Evolutionary conservation across 176 grass and related monocot genomes (phyloP).

Genomic region (Dactylis glomerata): DNA sequence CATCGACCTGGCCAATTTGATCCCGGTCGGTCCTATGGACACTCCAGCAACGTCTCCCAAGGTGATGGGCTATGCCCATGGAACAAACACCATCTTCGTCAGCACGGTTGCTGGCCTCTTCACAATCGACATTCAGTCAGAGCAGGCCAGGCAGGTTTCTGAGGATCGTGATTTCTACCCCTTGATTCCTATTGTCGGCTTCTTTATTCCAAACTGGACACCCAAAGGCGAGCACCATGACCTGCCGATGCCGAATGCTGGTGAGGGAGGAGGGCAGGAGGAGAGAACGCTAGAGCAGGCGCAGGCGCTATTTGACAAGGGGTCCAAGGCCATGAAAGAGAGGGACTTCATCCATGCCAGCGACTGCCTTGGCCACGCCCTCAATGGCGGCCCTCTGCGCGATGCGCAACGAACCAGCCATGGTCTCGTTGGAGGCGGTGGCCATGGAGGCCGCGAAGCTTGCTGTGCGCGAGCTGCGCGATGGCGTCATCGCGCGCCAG

Average conservation of each 20-base stretch:
- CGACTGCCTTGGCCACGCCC: slow-evolving; percentile 56
- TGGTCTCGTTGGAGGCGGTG: no score
- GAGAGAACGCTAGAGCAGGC: no score
- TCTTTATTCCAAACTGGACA: neutral
- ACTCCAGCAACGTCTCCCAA: neutral
- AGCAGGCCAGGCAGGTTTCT: neutral
- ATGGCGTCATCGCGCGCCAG: no score
- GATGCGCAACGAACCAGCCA: no score
- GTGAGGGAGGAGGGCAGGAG: no score
- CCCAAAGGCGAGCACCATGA: no score
- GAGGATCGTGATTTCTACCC: neutral
- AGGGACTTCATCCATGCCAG: slow-evolving; percentile 58
- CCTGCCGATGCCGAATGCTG: no score
- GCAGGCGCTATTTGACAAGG: neutral
- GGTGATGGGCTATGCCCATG: neutral
- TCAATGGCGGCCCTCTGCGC: no score
- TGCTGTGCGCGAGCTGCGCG: no score
- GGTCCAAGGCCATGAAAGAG: slow-evolving; percentile 80
- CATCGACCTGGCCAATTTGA: neutral
- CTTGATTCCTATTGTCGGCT: neutral
- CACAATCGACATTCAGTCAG: neutral
- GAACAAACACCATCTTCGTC: neutral
- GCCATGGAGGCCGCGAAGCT: no score
- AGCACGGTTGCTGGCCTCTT: neutral
- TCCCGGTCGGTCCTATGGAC: neutral